Conservation (phyloP, 225 moss, liverwort and hornwort species). For the Thuidium tamariscinum region DNA sequence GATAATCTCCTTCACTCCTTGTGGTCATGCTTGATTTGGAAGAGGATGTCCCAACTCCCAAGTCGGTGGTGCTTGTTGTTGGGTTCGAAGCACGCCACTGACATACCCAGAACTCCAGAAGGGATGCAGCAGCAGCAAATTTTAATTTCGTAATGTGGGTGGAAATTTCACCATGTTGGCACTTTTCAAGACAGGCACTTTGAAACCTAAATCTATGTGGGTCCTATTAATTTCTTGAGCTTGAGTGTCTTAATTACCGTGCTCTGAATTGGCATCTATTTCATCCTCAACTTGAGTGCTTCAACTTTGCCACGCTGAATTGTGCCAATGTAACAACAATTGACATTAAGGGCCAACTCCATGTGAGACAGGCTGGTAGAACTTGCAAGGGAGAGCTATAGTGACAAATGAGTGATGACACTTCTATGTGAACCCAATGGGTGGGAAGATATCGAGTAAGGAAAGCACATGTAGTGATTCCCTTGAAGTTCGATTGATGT, state of each 20-base stretch:
- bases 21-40: neutral
- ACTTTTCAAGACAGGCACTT: neutral
- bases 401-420: too few species aligned
- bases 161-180: neutral
- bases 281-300: neutral
- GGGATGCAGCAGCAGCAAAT: neutral
- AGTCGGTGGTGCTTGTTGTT: neutral
- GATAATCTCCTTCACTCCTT: neutral
- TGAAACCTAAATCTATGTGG: neutral
- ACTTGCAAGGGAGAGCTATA: too few species aligned
- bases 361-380: too few species aligned
- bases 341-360: too few species aligned
- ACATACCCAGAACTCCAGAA: neutral
- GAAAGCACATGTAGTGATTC: too few species aligned
- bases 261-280: neutral
- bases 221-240: neutral
- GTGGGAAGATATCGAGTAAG: too few species aligned
- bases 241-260: neutral
- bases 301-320: neutral
- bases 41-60: neutral
- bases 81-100: neutral
- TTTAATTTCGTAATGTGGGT: neutral
- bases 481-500: too few species aligned
- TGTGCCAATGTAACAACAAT: neutral
- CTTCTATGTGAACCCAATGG: too few species aligned